Percentiles rank a stretch among this genome's conserved stretches.
Conservation (phyloP, 2,329 filamentous ascomycete genomes). For the Colletotrichum nymphaeae region DNA sequence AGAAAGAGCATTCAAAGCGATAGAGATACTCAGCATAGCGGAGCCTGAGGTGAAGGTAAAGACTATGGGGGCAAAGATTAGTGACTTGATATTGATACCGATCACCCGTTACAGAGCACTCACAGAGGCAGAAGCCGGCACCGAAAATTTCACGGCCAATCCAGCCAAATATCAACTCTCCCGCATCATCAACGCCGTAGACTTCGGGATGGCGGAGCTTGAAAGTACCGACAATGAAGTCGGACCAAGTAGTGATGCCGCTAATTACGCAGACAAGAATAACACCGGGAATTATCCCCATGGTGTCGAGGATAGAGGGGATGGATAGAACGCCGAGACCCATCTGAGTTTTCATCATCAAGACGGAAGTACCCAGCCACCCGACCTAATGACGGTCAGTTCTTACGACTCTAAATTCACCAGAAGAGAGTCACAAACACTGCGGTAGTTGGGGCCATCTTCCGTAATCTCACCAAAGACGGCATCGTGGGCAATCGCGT, state of each 20-base stretch:
- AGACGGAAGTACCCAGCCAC: constrained; percentile 53
- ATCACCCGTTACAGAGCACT: background rate
- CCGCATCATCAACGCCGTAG: constrained; percentile 64
- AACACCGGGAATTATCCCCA: constrained; percentile 60
- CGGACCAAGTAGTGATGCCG: constrained; percentile 59
- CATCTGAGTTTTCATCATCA: constrained; percentile 59
- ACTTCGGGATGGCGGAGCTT: constrained; percentile 60
- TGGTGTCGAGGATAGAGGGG: constrained; percentile 54
- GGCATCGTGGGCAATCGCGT: constrained; percentile 39
- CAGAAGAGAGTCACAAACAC: constrained; percentile 41
- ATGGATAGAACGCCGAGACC: constrained; percentile 60
- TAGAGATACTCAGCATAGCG: constrained; percentile 53
- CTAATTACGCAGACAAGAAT: constrained; percentile 53
- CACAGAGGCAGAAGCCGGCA: constrained; percentile 47
- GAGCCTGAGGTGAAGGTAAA: constrained; percentile 47
- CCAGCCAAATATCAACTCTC: constrained; percentile 57
- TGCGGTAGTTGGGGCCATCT: constrained; percentile 23
- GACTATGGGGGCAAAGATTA: background rate
- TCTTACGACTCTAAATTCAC: background rate
- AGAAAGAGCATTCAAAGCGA: constrained; percentile 52
- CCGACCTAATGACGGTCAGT: constrained; percentile 45
- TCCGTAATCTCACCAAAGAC: constrained; percentile 48
- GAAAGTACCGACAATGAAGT: constrained; percentile 59
- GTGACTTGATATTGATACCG: no score
- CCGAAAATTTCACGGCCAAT: constrained; percentile 56